Conservation (phyloP, 345 rosid species). For the Xanthoceras sorbifolium region DNA sequence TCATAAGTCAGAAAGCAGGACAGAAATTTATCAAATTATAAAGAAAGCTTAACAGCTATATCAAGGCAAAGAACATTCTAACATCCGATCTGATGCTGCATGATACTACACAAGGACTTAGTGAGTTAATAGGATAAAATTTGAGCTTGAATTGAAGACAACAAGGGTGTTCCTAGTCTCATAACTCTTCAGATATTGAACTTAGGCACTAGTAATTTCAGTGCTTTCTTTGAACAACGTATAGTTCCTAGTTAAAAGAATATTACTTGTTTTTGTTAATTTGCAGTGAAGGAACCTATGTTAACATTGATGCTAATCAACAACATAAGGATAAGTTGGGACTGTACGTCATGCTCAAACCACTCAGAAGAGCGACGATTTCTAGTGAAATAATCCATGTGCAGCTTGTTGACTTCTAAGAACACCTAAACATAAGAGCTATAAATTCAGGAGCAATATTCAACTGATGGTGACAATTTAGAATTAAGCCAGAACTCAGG, state of each 20-base stretch:
- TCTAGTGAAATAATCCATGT: neutral
- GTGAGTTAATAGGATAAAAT: neutral
- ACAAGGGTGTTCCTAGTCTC: neutral
- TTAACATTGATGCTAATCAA: neutral
- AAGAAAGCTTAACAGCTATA: conserved; percentile 6
- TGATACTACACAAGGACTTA: neutral
- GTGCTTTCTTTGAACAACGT: neutral
- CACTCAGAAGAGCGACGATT: neutral
- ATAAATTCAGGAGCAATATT: neutral
- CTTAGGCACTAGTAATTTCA: neutral
- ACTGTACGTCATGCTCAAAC: neutral
- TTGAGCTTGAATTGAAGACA: neutral
- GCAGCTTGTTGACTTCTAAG: neutral
- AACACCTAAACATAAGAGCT: neutral
- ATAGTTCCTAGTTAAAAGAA: neutral
- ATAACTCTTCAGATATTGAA: neutral
- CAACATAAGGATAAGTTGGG: neutral
- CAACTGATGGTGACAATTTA: neutral
- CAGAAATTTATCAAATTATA: neutral
- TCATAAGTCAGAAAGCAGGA: neutral
- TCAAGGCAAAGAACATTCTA: neutral
- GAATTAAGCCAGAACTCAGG: neutral
- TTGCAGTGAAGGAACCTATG: conserved; percentile 1
- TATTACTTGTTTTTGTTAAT: neutral
- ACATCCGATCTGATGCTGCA: conserved; percentile 1